Conservation (phyloP, 2,329 filamentous ascomycete genomes). For the Colletotrichum viniferum region DNA sequence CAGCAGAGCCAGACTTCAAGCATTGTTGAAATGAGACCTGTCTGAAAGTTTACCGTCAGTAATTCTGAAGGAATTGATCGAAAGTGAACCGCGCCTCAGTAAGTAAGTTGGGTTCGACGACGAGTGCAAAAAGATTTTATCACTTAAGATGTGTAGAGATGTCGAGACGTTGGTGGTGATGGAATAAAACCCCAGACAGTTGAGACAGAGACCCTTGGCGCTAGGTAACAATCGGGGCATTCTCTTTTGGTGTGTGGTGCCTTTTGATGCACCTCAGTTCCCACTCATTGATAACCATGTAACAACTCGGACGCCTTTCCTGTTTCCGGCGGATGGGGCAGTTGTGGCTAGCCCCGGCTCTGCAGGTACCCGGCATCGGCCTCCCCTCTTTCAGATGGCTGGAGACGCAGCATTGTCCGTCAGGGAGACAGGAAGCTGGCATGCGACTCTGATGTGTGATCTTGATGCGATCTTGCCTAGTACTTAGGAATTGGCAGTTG, state of each 20-base stretch:
- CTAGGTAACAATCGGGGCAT: neutral
- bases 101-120: neutral
- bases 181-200: neutral
- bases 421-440: neutral
- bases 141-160: neutral
- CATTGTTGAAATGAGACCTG: neutral
- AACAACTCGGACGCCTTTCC: neutral
- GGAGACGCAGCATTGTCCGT: neutral
- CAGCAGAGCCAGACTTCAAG: neutral
- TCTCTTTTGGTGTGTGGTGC: neutral
- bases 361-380: conserved; percentile 19
- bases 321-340: conserved; percentile 5
- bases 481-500: neutral
- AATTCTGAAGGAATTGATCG: neutral
- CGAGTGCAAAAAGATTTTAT: neutral
- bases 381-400: neutral
- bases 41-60: neutral
- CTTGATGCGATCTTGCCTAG: neutral
- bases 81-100: neutral
- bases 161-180: neutral
- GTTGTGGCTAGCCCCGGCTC: neutral
- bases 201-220: neutral
- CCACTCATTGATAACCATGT: neutral
- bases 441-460: neutral
- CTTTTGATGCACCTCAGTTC: neutral